Evolutionary conservation across 2,329 filamentous ascomycete species (phyloP).

Genomic region (Cadophora malorum): DNA sequence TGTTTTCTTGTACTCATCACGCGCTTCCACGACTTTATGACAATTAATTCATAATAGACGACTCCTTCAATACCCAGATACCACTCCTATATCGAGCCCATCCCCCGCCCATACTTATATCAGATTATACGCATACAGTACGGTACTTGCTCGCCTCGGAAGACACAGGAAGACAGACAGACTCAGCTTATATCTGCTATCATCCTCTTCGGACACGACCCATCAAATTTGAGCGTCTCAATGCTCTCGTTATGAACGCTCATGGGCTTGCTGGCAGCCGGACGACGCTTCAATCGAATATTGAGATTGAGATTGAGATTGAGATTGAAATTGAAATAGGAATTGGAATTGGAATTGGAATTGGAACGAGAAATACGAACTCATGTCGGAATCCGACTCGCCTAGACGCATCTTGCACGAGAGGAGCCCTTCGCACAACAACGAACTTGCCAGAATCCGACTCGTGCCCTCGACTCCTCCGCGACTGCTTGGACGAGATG

Average conservation of each 20-base stretch:
- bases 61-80: slow-evolving; percentile 59
- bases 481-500: slow-evolving; percentile 30
- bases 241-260: slow-evolving; percentile 21
- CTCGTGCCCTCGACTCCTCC: slow-evolving; percentile 35
- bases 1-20: neutral
- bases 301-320: slow-evolving; percentile 5
- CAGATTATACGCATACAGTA: slow-evolving; percentile 8
- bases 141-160: neutral
- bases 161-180: slow-evolving; percentile 1
- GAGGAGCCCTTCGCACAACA: slow-evolving; percentile 38
- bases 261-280: slow-evolving; percentile 21
- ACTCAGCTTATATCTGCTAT: slow-evolving; percentile 13
- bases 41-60: slow-evolving; percentile 22
- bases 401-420: slow-evolving; percentile 38
- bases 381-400: slow-evolving; percentile 33
- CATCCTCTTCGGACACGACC: slow-evolving; percentile 1
- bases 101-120: slow-evolving; percentile 6
- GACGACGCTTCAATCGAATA: slow-evolving; percentile 16
- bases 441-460: slow-evolving; percentile 31
- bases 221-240: slow-evolving; percentile 14
- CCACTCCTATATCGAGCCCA: slow-evolving; percentile 47
- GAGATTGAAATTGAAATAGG: neutral
- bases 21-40: slow-evolving; percentile 21
- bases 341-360: slow-evolving; percentile 3
- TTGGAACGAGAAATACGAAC: neutral